phyloP scores from a whole-genome alignment of 192 early-diverging fungal species.

The Lobosporangium transversale region DNA sequence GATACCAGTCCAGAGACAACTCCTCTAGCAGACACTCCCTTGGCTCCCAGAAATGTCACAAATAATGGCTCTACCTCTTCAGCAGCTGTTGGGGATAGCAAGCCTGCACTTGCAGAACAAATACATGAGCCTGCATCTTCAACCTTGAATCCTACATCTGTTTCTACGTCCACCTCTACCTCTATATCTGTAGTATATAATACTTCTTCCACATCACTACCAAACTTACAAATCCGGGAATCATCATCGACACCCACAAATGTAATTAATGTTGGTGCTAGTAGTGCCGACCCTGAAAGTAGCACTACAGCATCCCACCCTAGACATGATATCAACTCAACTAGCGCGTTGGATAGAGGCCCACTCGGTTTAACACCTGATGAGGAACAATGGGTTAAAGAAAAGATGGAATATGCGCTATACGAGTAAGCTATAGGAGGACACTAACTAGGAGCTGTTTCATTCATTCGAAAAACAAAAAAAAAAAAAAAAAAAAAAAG shows the following conservation, averaged over 20 bases:
- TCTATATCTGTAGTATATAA: not conserved
- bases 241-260: not conserved
- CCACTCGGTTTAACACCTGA: slow-evolving; percentile 26
- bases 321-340: not conserved
- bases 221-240: not conserved
- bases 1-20: slow-evolving; percentile 12
- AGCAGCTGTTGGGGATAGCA: too few relatives aligned
- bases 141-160: not conserved
- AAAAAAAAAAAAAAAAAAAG: not conserved
- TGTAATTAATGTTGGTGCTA: not conserved
- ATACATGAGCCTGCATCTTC: not conserved
- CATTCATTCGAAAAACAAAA: not conserved
- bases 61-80: not conserved
- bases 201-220: not conserved
- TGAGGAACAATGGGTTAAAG: slow-evolving; percentile 42
- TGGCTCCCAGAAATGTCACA: not conserved
- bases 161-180: not conserved
- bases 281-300: slow-evolving; percentile 1
- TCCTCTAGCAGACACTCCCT: not conserved
- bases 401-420: slow-evolving; percentile 46
- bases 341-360: slow-evolving; percentile 29
- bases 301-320: slow-evolving; percentile 5
- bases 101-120: too few relatives aligned
- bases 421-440: slow-evolving; percentile 44
- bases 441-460: too few relatives aligned